These are phyloP conservation scores for Paralagenidium karlingii DNA, from an alignment of 352 stramenopile species.

Conservation along the genomic window DNA sequence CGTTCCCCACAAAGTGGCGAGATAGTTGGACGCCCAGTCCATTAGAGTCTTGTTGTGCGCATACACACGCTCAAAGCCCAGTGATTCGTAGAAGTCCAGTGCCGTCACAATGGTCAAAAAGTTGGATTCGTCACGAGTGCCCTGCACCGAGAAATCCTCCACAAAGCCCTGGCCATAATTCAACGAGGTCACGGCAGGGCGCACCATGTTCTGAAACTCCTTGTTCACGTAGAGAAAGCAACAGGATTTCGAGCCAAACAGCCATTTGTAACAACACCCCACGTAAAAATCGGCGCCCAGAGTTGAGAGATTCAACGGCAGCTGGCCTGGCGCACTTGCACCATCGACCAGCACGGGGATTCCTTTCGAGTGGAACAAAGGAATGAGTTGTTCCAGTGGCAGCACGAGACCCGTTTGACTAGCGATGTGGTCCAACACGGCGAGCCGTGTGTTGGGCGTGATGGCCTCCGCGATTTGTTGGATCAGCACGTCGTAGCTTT, in stretches of 20 bases:
- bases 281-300: conserved; percentile 76
- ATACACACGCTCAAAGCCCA: conserved; percentile 57
- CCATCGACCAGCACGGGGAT: conserved; percentile 75
- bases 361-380: conserved; percentile 57
- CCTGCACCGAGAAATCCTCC: conserved; percentile 77
- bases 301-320: conserved; percentile 51
- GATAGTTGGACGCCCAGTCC: conserved; percentile 65
- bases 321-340: conserved; percentile 56
- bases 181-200: conserved; percentile 69
- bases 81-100: conserved; percentile 74
- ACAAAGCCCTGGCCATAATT: conserved; percentile 70
- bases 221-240: conserved; percentile 80
- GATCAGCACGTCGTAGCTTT: conserved; percentile 54
- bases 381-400: conserved; percentile 71
- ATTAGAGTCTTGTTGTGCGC: conserved; percentile 78
- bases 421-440: conserved; percentile 75
- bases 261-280: conserved; percentile 73
- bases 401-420: conserved; percentile 66
- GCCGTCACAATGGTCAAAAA: conserved; percentile 73
- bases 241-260: conserved; percentile 77
- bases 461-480: conserved; percentile 61
- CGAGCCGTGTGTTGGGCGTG: conserved; percentile 70
- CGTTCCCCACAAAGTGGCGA: conserved; percentile 62
- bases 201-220: conserved; percentile 57
- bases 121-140: conserved; percentile 70